phyloP scores from a whole-genome alignment of 306 rosid species.

The Quercus variabilis region DNA sequence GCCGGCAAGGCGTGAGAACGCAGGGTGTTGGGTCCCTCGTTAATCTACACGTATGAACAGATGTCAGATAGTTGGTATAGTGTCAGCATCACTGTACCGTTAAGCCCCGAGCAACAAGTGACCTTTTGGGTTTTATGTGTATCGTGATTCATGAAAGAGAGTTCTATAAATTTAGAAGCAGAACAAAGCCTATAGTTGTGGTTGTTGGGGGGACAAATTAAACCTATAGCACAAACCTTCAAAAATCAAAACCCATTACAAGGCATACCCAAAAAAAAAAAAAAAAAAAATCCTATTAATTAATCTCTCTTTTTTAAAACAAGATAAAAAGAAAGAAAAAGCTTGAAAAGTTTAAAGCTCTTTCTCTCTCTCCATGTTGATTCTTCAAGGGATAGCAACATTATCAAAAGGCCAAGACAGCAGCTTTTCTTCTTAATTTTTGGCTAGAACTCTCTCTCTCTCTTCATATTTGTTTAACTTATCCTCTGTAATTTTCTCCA shows the following conservation, averaged over 20 bases:
- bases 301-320: not conserved
- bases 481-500: not conserved
- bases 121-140: not conserved
- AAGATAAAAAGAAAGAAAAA: not conserved
- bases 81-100: constrained; percentile 12
- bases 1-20: too few species aligned
- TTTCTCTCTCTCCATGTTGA: not conserved
- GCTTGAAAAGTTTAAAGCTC: not conserved
- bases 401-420: not conserved
- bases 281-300: too few species aligned
- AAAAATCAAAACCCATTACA: not conserved
- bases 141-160: not conserved
- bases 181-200: not conserved
- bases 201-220: constrained; percentile 13
- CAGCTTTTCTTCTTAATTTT: not conserved
- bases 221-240: not conserved
- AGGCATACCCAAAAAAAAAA: too few species aligned
- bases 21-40: too few species aligned
- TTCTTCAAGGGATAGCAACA: constrained; percentile 7
- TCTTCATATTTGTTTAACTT: not conserved
- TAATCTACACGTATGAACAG: not conserved
- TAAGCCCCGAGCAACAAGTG: not conserved
- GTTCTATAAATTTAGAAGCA: not conserved
- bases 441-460: too few species aligned
- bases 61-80: not conserved